Conservation (phyloP, 2,329 filamentous ascomycete species). For the Fulvia fulva region DNA sequence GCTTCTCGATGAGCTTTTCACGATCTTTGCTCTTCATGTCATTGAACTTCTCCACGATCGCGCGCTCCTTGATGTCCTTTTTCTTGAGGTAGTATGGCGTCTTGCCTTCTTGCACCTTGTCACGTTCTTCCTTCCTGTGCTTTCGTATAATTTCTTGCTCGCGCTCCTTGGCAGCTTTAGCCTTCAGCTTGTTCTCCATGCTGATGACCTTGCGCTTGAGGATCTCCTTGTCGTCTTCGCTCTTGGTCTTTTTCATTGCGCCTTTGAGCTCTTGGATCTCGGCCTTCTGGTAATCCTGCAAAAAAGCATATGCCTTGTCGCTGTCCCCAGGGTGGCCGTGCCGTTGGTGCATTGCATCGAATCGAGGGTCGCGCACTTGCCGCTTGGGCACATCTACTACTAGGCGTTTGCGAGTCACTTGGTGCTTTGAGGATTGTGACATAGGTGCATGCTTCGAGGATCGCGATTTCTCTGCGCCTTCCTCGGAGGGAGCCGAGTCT, state of each 20-base stretch:
- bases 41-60: conserved; percentile 73
- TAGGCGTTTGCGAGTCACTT: conserved; percentile 75
- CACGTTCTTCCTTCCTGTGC: conserved; percentile 79
- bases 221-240: conserved; percentile 60
- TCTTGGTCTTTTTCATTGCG: conserved; percentile 64
- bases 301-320: conserved; percentile 76
- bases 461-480: conserved; percentile 43
- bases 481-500: conserved; percentile 40
- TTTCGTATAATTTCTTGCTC: conserved; percentile 66
- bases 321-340: conserved; percentile 43
- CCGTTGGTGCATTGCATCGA: conserved; percentile 62
- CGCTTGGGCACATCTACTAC: conserved; percentile 62
- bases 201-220: conserved; percentile 71
- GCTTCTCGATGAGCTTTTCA: conserved; percentile 77
- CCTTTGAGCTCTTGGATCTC: conserved; percentile 73
- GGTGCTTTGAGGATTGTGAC: conserved; percentile 75
- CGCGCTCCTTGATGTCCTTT: conserved; percentile 79
- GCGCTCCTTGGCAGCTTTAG: conserved; percentile 65
- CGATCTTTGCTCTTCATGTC: conserved; percentile 81
- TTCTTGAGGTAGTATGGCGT: conserved; percentile 90
- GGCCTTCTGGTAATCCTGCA: conserved; percentile 78
- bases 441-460: conserved; percentile 85
- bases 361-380: conserved; percentile 74
- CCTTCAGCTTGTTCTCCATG: conserved; percentile 73
- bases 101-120: conserved; percentile 82